A percentile compares a stretch with the other conserved stretches of the same genome.
Evolutionary conservation across 495 filamentous ascomycete genomes (phyloP).

Genomic region (Daldinia caldariorum): DNA sequence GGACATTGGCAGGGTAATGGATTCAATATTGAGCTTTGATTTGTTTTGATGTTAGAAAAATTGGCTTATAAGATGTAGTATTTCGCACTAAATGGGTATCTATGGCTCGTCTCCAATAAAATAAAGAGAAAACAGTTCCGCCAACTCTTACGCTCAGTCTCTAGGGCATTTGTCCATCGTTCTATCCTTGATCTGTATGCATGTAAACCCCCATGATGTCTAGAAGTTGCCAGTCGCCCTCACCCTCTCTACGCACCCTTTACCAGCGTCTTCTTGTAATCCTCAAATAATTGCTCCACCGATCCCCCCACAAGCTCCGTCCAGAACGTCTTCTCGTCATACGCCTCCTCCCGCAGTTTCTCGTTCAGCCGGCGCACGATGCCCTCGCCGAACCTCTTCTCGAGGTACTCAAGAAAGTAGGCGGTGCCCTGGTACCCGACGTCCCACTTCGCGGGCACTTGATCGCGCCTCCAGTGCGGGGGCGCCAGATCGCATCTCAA

Average conservation of each 20-base stretch:
- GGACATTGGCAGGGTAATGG: slow-evolving; percentile 24
- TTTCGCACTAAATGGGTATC: slow-evolving; percentile 30
- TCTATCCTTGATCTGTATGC: background rate
- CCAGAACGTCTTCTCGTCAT: slow-evolving; percentile 76
- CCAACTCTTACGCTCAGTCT: background rate
- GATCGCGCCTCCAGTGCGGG: slow-evolving; percentile 80
- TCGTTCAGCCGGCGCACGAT: slow-evolving; percentile 81
- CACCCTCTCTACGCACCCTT: slow-evolving; percentile 34
- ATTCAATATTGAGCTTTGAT: slow-evolving; percentile 18
- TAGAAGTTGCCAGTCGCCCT: background rate
- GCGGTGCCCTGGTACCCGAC: slow-evolving; percentile 91
- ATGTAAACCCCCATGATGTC: background rate
- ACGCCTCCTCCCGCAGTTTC: slow-evolving; percentile 65
- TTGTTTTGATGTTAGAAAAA: slow-evolving; percentile 20
- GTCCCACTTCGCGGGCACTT: slow-evolving; percentile 76
- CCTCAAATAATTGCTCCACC: slow-evolving; percentile 76
- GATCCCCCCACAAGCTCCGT: slow-evolving; percentile 68
- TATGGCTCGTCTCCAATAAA: slow-evolving; percentile 27
- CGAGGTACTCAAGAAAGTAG: slow-evolving; percentile 85
- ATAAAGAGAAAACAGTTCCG: background rate
- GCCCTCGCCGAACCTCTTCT: slow-evolving; percentile 71
- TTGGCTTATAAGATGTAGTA: slow-evolving; percentile 17
- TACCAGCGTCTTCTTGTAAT: slow-evolving; percentile 62
- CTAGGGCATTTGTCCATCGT: background rate
- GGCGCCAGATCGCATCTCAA: slow-evolving; percentile 76